Percentiles rank a stretch among this genome's conserved stretches.
Evolutionary conservation across 176 grass and related monocot species (phyloP).

Genomic region (Hordeum vulgare): MorexV3_pseudomolecules_assembly NC_058524.1:381551628-381552127

Average conservation of each 20-base stretch:
- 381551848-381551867: conserved; percentile 42
- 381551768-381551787: conserved; percentile 29
- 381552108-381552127: too few species aligned
- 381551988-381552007: too few species aligned
- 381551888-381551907: not conserved
- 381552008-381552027: too few species aligned
- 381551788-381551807: conserved; percentile 17
- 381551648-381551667: not conserved
- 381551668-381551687: conserved; percentile 66
- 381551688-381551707: conserved; percentile 81
- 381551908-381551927: conserved; percentile 25
- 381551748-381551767: conserved; percentile 90
- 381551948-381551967: conserved; percentile 34
- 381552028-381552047: too few species aligned
- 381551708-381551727: conserved; percentile 96
- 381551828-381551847: conserved; percentile 9
- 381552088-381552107: too few species aligned
- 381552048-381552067: too few species aligned
- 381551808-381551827: conserved; percentile 32
- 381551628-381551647: conserved; percentile 44
- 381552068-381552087: too few species aligned
- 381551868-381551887: conserved; percentile 57
- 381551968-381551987: too few species aligned
- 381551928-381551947: not conserved
- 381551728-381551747: conserved; percentile 74